Percentiles rank a stretch among this genome's conserved stretches.
phyloP scores from a whole-genome alignment of 1,284 basidiomycete species.

The Melampsora larici-populina region DNA sequence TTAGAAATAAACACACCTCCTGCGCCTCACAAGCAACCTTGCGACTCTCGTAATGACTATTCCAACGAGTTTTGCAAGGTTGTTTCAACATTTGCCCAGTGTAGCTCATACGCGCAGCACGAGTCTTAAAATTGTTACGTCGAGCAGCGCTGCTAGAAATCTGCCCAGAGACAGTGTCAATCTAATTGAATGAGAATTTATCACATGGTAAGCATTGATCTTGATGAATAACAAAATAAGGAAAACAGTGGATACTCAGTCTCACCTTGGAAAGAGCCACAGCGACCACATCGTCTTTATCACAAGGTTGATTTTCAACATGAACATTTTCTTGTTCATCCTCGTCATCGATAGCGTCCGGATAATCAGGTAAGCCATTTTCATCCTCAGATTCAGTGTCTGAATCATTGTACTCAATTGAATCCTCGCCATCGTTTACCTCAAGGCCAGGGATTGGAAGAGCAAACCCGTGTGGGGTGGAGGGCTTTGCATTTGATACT shows the following conservation, averaged over 20 bases:
- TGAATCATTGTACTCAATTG: neutral
- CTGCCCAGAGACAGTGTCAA: too few relatives aligned
- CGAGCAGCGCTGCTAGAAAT: neutral
- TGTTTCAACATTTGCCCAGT: too few relatives aligned
- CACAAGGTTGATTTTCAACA: neutral
- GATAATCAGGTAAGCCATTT: neutral
- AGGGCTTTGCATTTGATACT: neutral
- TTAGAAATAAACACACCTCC: too few relatives aligned
- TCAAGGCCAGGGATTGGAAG: neutral
- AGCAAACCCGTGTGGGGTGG: neutral
- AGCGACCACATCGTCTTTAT: neutral
- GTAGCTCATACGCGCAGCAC: neutral
- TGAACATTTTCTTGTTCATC: too few relatives aligned
- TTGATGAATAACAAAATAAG: neutral
- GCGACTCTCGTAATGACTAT: neutral
- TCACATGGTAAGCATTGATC: neutral
- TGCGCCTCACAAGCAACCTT: too few relatives aligned
- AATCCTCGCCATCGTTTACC: neutral
- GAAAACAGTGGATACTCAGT: too few relatives aligned
- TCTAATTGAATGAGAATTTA: neutral
- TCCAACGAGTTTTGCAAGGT: too few relatives aligned
- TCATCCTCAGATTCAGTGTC: neutral
- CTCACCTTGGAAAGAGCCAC: neutral
- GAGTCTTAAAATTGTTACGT: neutral
- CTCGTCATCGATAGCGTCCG: too few relatives aligned